phyloP scores from a whole-genome alignment of 768 basidiomycete species.

The Crucibulum laeve region DNA sequence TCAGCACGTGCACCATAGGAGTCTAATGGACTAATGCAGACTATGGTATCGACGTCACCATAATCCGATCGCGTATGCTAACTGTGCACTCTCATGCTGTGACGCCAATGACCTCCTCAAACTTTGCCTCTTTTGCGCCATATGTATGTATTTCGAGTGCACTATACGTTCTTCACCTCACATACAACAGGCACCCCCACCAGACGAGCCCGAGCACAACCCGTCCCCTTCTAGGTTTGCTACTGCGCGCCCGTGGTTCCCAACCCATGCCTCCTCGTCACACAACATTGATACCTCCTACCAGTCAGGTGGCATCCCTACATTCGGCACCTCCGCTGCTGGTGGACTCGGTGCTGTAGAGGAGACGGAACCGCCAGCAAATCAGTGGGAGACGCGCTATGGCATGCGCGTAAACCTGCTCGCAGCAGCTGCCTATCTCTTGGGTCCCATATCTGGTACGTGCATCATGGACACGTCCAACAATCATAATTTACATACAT shows the following conservation, averaged over 20 bases:
- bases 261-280: constrained; percentile 20
- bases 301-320: constrained; percentile 65
- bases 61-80: background rate
- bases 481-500: background rate
- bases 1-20: too few species aligned
- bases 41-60: constrained; percentile 3
- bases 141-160: constrained; percentile 36
- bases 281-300: constrained; percentile 43
- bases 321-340: constrained; percentile 42
- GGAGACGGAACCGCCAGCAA: constrained; percentile 38
- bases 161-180: background rate
- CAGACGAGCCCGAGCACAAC: constrained; percentile 42
- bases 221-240: constrained; percentile 12
- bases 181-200: constrained; percentile 44
- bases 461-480: background rate
- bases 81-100: background rate
- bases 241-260: constrained; percentile 53
- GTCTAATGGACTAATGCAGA: too few species aligned
- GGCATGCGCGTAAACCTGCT: constrained; percentile 65
- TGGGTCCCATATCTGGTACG: constrained; percentile 73
- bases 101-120: constrained; percentile 25
- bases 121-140: constrained; percentile 55
- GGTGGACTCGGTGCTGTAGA: constrained; percentile 31
- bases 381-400: constrained; percentile 69
- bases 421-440: constrained; percentile 59